These are phyloP conservation scores for Cryphonectria carpinicola DNA, from an alignment of 2,329 filamentous ascomycete species.

Conservation along the genomic window DNA sequence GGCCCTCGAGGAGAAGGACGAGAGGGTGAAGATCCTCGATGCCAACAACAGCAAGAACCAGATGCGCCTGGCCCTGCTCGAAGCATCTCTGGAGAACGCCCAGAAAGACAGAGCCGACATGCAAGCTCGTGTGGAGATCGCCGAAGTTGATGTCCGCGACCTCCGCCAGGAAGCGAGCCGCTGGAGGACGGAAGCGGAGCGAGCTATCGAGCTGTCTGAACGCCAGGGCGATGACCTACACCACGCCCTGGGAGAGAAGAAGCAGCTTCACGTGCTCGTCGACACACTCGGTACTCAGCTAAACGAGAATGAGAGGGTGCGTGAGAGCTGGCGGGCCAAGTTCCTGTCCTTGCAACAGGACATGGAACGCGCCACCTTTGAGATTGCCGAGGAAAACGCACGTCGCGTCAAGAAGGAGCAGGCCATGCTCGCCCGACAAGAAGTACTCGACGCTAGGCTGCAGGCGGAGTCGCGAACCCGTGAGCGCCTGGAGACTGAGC, in stretches of 20 bases:
- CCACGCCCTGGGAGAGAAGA: conserved; percentile 62
- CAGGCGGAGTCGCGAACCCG: conserved; percentile 74
- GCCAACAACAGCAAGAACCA: conserved; percentile 56
- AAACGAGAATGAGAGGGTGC: conserved; percentile 82
- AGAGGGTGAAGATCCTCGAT: conserved; percentile 64
- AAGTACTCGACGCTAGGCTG: conserved; percentile 77
- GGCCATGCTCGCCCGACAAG: conserved; percentile 76
- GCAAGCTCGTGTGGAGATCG: conserved; percentile 56
- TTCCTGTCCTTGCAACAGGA: conserved; percentile 86
- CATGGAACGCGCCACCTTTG: conserved; percentile 76
- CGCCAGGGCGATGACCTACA: conserved; percentile 54
- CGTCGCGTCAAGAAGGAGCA: conserved; percentile 79
- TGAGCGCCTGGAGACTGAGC: conserved; percentile 68
- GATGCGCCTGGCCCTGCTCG: conserved; percentile 68
- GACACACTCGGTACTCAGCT: conserved; percentile 76
- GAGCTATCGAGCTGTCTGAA: conserved; percentile 55
- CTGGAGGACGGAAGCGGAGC: conserved; percentile 66
- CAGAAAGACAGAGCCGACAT: conserved; percentile 60
- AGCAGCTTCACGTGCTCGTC: conserved; percentile 74
- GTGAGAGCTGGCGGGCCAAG: conserved; percentile 82
- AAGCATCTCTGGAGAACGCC: conserved; percentile 65
- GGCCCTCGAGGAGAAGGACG: conserved; percentile 70
- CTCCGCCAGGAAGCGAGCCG: conserved; percentile 61
- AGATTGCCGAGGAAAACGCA: conserved; percentile 82
- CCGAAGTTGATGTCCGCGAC: conserved; percentile 60